Base-by-base conservation (phyloP, 169 alveolate species). In the Plasmodium falciparum region DNA sequence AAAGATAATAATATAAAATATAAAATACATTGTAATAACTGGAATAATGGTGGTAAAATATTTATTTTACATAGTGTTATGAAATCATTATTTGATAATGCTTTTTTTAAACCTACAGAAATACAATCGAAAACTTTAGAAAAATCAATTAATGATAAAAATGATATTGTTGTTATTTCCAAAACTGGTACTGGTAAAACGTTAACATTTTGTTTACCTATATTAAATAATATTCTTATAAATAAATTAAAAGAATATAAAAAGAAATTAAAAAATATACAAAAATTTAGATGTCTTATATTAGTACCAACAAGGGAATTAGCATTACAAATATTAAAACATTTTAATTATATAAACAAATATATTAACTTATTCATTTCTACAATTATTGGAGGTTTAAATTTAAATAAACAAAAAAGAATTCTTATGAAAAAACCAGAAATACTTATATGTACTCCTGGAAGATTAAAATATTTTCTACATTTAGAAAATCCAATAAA, bases 101-200 rank as follows among this genome's bases (percentile, higher is more conserved):
- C 50, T 12, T 86, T 86, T 54, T 86, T 47, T 20, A 72, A 45
- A 3, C 92, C 92, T 20, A 72, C 63, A 26, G 92, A 70, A 86
- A 86, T 86, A 11, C 92, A 86, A 63, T 20, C 12, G 13, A 62
- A 86, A 52, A 86, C 92, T 0, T 54, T 86, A 20, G 65, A 70
- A 17, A 29, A 86, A 15, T 71, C 92, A 33, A 72, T 86, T 59
- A 88, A 67, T 49, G 29, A 11, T 43, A 90, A 58, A 78, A 76
- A 76, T 12, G 95, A 91, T n/a, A 59, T 94, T 43, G 66, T 94
- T 29, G 89, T 93, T 80, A 93, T 93, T 59, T 94, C 97, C 15
- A 93, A 93, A 74, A 91, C 95, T 13, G 97, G 97, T 20, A 94
- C 97, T 11, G 97, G 97, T 1, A 94, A 94, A 78, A 94, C 97